Evolutionary conservation across 129 eudicot species (phyloP).

Genomic region (sunflower (Helianthus annuus)): DNA sequence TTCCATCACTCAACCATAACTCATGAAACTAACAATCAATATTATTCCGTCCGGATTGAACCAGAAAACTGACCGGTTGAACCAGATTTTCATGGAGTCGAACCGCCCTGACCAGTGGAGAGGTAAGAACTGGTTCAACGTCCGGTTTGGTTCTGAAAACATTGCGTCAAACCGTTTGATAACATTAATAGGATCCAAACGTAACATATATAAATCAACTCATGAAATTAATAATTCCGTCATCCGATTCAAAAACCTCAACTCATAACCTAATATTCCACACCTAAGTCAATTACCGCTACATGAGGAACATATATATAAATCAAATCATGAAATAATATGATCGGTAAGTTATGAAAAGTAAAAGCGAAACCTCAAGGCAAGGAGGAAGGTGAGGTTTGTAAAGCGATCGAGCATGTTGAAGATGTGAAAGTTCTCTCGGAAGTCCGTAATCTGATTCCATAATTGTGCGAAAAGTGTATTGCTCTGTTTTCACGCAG

Average conservation of each 20-base stretch:
- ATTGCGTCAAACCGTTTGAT: neutral
- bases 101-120: no score
- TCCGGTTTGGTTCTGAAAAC: no score
- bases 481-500: slow-evolving; percentile 35
- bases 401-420: slow-evolving; percentile 74
- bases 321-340: neutral
- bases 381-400: slow-evolving; percentile 89
- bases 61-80: no score
- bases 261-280: neutral
- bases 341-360: neutral
- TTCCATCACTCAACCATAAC: neutral
- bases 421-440: slow-evolving; percentile 81
- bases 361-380: slow-evolving; percentile 59
- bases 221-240: no score
- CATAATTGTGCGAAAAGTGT: slow-evolving; percentile 31
- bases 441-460: slow-evolving; percentile 85
- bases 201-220: no score
- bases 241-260: neutral
- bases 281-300: neutral
- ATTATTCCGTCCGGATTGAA: neutral
- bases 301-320: neutral
- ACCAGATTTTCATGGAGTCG: no score
- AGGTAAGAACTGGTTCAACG: no score
- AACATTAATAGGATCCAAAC: neutral
- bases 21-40: neutral